phyloP scores from a whole-genome alignment of 2,329 filamentous ascomycete species.

The Elsinoe arachidis region DNA sequence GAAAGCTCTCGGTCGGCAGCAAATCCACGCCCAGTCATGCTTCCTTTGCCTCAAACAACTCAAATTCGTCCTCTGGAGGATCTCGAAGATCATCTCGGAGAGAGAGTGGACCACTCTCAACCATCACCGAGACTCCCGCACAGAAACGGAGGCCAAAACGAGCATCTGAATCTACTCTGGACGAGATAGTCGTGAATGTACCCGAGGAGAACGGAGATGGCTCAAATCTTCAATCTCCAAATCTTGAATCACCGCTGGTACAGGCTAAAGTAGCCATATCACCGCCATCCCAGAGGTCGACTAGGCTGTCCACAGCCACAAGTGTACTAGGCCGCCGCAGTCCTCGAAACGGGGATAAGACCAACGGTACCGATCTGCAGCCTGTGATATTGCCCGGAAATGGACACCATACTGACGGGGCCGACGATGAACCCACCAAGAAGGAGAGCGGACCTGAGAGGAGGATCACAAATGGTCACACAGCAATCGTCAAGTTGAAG shows the following conservation, averaged over 20 bases:
- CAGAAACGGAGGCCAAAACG: constrained; percentile 12
- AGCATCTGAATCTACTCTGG: constrained; percentile 12
- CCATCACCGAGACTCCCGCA: constrained; percentile 14
- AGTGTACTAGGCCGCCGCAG: neutral
- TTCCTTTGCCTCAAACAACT: constrained; percentile 7
- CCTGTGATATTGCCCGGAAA: too few species aligned
- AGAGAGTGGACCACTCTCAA: constrained; percentile 13
- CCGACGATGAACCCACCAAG: too few species aligned
- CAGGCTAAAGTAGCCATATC: neutral
- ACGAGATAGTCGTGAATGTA: constrained; percentile 10
- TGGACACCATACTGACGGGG: too few species aligned
- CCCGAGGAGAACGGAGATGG: neutral
- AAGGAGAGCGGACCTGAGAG: neutral
- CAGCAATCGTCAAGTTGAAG: neutral
- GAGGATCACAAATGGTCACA: neutral
- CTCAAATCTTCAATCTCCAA: neutral
- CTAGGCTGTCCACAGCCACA: neutral
- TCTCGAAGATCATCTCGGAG: constrained; percentile 15
- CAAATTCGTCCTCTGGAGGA: constrained; percentile 13
- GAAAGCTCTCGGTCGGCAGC: constrained; percentile 14
- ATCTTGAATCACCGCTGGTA: neutral
- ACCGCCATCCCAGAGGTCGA: neutral
- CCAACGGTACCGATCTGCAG: neutral
- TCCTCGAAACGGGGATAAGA: neutral
- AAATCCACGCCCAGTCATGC: constrained; percentile 15